Evolutionary conservation across 345 rosid genomes (phyloP), one percentile per base, ranked within the genome.

Genomic region (Brassica carinata): DNA sequence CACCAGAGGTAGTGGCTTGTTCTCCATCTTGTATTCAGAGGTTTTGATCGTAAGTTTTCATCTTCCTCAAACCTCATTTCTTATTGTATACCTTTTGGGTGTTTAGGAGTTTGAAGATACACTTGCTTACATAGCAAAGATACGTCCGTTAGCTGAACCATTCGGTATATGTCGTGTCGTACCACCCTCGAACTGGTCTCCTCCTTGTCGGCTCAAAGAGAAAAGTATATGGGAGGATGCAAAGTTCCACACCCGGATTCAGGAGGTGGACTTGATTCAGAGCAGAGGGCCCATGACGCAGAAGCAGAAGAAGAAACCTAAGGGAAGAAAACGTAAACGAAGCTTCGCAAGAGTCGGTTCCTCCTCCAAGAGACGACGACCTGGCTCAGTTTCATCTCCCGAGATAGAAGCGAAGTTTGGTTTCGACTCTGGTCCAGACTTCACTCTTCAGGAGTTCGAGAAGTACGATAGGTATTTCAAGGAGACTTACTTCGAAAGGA

Each of bases 141-240:
- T 95, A 81, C 92, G 93, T 3, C 36, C 79, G 43, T 26, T 78
- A 75, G 97, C 96, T 23, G 89, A 93, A 81, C 13, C 87, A 11
- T 91, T 64, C 85, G 99, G 99, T 9, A 89, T 95, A 67, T 95
- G 99, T 81, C 88, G 98, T 61, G 91, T 95, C 77, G 87, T 89
- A 64, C 99, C 99, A 19, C 98, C 98, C 2, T 27, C 85, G 71
- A 82, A 86, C 0, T 95, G 99, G 99, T 82, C 77, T 75, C 95
- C 97, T 64, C 89, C 91, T 64, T 93, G 93, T 82, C 84, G 79
- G 79, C 91, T 93, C 72, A 87, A 86, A 64, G 89, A 84, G 58
- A 86, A 82, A 79, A 63, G 72, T 55, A 63, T 86, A 74, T 93
- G 98, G 98, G 86, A 85, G 71, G 17, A 29, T 82, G 79, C 86